These are phyloP conservation scores for Breviolum minutum DNA, from an alignment of 73 alveolate species.

Conservation along the genomic window DNA sequence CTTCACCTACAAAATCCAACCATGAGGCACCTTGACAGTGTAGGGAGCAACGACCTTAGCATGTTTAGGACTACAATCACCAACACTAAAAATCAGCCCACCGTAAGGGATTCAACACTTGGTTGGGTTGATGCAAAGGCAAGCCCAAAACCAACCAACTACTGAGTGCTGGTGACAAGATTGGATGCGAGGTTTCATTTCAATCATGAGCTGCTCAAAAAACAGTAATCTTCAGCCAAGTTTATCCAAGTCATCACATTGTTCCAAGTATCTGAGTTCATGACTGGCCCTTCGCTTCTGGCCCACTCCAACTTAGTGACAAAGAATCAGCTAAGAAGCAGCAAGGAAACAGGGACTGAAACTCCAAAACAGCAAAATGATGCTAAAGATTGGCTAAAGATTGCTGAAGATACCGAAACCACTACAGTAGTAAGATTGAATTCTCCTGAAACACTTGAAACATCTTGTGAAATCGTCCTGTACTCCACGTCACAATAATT, in stretches of 20 bases:
- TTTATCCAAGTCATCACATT: not conserved
- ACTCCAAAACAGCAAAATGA: too few species aligned
- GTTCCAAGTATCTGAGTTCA: not conserved
- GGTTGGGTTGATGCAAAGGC: too few species aligned
- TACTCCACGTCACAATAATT: too few species aligned
- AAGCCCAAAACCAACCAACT: not conserved
- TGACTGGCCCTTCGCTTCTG: slow-evolving; percentile 28
- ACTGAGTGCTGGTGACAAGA: too few species aligned
- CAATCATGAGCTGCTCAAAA: not conserved
- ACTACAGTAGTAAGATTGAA: too few species aligned
- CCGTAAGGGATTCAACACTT: not conserved
- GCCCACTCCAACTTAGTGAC: slow-evolving; percentile 28
- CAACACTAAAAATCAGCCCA: not conserved
- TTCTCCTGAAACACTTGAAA: too few species aligned
- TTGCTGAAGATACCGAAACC: too few species aligned
- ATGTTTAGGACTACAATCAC: not conserved
- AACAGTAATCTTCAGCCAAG: not conserved
- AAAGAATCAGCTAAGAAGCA: not conserved
- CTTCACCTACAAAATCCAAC: not conserved
- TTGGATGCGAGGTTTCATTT: not conserved
- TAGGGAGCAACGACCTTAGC: slow-evolving; percentile 14
- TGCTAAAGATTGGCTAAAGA: too few species aligned
- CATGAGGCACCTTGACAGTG: slow-evolving; percentile 5
- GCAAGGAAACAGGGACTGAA: not conserved
- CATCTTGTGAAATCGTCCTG: too few species aligned